Conservation (phyloP, 2,329 filamentous ascomycete species). For the Arthrobotrys musiformis region DNA sequence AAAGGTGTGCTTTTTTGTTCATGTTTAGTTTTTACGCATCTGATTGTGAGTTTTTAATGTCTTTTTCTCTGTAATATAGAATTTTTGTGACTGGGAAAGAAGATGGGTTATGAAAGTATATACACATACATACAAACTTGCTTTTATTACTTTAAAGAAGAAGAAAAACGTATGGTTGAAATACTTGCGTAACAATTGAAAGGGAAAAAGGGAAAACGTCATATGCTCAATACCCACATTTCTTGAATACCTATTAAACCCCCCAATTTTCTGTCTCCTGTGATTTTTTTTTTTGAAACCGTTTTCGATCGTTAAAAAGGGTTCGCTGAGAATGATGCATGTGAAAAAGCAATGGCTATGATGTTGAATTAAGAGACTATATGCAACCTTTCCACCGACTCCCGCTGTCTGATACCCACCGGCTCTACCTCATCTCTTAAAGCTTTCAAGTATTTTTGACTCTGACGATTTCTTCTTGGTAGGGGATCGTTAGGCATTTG, state of each 20-base stretch:
- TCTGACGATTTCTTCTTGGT: constrained; percentile 61
- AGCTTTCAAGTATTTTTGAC: constrained; percentile 39
- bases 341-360: background rate
- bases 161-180: constrained; percentile 23
- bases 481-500: constrained; percentile 87
- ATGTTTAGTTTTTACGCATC: no score
- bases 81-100: background rate
- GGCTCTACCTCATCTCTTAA: no score
- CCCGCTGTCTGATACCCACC: no score
- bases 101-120: background rate
- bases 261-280: background rate
- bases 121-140: background rate
- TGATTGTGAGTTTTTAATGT: background rate
- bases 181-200: background rate
- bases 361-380: constrained; percentile 36
- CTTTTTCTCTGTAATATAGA: background rate
- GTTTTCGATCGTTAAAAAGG: background rate
- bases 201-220: background rate
- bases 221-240: no score
- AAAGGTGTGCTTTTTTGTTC: no score
- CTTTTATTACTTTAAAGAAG: constrained; percentile 11
- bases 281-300: background rate
- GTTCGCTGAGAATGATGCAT: background rate
- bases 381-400: no score
- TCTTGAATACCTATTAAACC: background rate